Evolutionary conservation across 352 stramenopile genomes (phyloP).

Genomic region (Blastocystis sp.): DNA sequence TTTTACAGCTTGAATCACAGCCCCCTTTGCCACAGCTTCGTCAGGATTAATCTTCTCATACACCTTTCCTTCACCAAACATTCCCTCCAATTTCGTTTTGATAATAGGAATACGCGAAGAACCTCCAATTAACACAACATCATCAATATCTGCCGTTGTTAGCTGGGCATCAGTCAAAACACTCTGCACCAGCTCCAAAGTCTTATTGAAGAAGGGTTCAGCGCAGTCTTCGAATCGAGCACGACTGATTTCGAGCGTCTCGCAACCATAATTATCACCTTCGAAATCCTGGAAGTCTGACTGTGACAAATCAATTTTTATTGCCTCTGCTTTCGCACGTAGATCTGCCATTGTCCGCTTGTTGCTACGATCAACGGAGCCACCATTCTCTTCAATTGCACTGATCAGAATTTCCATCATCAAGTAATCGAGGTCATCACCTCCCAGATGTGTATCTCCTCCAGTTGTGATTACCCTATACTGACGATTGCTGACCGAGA

Average conservation of each 20-base stretch:
- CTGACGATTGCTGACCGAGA: not conserved
- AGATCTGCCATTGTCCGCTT: not conserved
- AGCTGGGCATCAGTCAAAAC: conserved; percentile 69
- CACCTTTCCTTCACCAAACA: conserved; percentile 75
- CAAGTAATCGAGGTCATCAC: conserved; percentile 77
- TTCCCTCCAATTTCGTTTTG: conserved; percentile 75
- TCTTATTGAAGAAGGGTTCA: conserved; percentile 78
- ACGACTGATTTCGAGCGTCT: conserved; percentile 83
- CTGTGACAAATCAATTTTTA: not conserved
- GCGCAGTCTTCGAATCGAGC: conserved; percentile 92
- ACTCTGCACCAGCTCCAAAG: conserved; percentile 67
- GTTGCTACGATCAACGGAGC: not conserved
- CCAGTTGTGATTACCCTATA: conserved; percentile 77
- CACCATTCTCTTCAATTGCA: not conserved
- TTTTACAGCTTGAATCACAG: conserved; percentile 69
- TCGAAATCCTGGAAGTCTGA: not conserved
- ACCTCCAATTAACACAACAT: conserved; percentile 80
- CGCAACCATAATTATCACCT: not conserved
- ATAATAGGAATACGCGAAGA: conserved; percentile 78
- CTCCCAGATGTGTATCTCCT: conserved; percentile 84
- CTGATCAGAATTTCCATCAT: not conserved
- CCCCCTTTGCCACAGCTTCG: conserved; percentile 84
- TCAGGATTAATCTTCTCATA: conserved; percentile 83
- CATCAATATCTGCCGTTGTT: conserved; percentile 71
- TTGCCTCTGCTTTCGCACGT: not conserved